phyloP scores from a whole-genome alignment of 176 grass and related monocot species.

The Eragrostis curvula region DNA sequence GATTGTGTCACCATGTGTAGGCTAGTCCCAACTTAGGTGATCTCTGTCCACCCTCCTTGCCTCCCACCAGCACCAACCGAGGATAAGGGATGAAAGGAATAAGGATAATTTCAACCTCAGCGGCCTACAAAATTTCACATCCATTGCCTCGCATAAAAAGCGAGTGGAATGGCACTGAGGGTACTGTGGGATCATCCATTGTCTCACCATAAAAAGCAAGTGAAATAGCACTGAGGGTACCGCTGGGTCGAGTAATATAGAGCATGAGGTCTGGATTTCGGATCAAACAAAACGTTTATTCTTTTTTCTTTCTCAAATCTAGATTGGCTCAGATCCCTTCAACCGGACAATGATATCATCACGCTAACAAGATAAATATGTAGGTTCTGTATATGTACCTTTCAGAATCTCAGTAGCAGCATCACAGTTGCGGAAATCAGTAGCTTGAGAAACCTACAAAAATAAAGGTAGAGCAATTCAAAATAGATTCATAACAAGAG shows the following conservation, averaged over 20 bases:
- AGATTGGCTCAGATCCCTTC: background rate
- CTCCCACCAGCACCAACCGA: background rate
- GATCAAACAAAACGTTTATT: background rate
- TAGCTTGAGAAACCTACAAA: conserved; percentile 50
- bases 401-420: conserved; percentile 55
- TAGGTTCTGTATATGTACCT: conserved; percentile 38
- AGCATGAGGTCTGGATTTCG: background rate
- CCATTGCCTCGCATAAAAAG: background rate
- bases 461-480: conserved; percentile 30
- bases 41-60: background rate
- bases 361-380: conserved; percentile 16
- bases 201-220: background rate
- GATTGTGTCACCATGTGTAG: background rate
- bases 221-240: background rate
- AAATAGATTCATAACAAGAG: conserved; percentile 8
- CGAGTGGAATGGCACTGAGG: background rate
- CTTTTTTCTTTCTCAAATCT: background rate
- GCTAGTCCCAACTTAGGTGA: background rate
- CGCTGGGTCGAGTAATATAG: background rate
- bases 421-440: conserved; percentile 50
- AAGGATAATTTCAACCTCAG: conserved; percentile 4
- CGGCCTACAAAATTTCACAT: background rate
- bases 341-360: background rate
- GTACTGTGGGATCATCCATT: background rate
- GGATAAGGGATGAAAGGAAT: background rate